Conservation (phyloP, 352 stramenopile species). For the Phytopythium litorale region DNA sequence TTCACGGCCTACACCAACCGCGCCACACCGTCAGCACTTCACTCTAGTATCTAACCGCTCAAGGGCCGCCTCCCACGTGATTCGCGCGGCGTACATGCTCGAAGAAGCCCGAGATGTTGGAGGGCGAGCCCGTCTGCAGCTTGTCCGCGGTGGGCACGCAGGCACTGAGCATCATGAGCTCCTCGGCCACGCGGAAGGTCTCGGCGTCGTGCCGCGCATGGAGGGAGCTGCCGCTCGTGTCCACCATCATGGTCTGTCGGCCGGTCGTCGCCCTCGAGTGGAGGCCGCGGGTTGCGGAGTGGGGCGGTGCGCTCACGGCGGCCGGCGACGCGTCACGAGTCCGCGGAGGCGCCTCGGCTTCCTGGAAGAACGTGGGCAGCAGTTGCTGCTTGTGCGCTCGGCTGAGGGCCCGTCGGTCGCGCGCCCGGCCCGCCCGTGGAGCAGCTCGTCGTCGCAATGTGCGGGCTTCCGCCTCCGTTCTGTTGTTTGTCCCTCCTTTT, state of each 20-base stretch:
- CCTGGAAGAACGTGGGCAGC: neutral
- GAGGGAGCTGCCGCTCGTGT: slow-evolving; percentile 15
- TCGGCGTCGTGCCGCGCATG: slow-evolving; percentile 46
- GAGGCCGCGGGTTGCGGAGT: no score
- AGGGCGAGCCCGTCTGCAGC: slow-evolving; percentile 19
- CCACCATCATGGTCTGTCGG: slow-evolving; percentile 19
- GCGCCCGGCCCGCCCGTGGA: neutral
- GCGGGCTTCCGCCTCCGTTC: slow-evolving; percentile 5
- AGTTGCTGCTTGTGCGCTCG: neutral
- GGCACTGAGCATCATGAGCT: slow-evolving; percentile 73
- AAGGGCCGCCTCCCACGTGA: neutral
- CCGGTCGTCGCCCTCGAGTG: neutral
- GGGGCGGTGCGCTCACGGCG: no score
- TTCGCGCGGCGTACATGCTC: slow-evolving; percentile 15
- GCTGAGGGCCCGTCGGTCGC: neutral
- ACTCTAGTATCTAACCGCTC: neutral
- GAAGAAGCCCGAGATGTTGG: slow-evolving; percentile 33
- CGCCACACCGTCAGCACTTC: neutral
- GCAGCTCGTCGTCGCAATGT: slow-evolving; percentile 5
- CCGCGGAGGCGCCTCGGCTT: neutral
- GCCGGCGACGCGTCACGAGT: neutral
- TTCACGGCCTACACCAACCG: neutral
- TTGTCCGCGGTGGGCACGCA: slow-evolving; percentile 10
- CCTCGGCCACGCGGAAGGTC: slow-evolving; percentile 69
- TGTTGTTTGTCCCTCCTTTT: slow-evolving; percentile 6